Evolutionary conservation across 1,284 basidiomycete genomes (phyloP).

Genomic region (Tilletia caries): DNA sequence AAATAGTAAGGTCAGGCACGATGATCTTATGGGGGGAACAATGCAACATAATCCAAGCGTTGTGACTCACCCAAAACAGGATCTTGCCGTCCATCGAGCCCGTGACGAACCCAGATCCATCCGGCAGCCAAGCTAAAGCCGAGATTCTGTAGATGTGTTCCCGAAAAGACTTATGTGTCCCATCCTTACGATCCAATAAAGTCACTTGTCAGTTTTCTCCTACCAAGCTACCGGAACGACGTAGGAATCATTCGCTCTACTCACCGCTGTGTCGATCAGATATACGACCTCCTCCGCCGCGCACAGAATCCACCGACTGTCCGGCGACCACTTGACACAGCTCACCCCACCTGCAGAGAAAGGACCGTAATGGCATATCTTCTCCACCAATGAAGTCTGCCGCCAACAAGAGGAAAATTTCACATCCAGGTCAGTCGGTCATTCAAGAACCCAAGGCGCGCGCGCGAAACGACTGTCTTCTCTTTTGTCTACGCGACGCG

Average conservation of each 20-base stretch:
- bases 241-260: too few relatives aligned
- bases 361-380: neutral
- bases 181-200: conserved; percentile 25
- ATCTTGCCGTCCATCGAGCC: conserved; percentile 84
- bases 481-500: too few relatives aligned
- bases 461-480: too few relatives aligned
- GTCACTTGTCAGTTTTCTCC: neutral
- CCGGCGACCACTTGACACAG: conserved; percentile 32
- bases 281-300: conserved; percentile 5
- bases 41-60: too few relatives aligned
- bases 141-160: conserved; percentile 82
- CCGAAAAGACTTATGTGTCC: conserved; percentile 52
- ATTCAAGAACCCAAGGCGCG: too few relatives aligned
- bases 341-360: neutral
- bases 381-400: conserved; percentile 4
- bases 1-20: neutral
- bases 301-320: conserved; percentile 25
- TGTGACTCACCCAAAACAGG: conserved; percentile 82
- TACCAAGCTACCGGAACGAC: too few relatives aligned
- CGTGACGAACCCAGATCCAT: conserved; percentile 84
- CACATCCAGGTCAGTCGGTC: too few relatives aligned
- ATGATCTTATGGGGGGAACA: too few relatives aligned
- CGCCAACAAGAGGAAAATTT: too few relatives aligned
- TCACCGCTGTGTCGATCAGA: neutral
- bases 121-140: conserved; percentile 79